Conservation (phyloP, 2,329 filamentous ascomycete genomes). For the Colletotrichum brevisporum region DNA sequence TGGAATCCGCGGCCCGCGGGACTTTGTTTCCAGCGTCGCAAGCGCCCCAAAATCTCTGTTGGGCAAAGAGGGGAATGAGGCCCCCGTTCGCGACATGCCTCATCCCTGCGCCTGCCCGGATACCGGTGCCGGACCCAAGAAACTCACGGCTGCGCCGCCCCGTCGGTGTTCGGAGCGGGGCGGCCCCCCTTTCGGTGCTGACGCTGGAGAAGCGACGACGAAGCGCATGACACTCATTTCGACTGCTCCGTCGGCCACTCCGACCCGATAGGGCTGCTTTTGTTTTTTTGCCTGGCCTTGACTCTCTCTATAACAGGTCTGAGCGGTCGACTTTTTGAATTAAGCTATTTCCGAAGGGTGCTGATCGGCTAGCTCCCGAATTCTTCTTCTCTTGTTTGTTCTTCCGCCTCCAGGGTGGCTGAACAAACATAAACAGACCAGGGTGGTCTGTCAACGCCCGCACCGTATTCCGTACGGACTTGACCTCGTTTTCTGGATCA, state of each 20-base stretch:
- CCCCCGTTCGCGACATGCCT: constrained; percentile 4
- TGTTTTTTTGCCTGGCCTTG: not conserved
- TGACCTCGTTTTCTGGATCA: too few species aligned
- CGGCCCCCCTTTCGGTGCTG: constrained; percentile 13
- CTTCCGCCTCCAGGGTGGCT: too few species aligned
- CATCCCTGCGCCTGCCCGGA: constrained; percentile 28
- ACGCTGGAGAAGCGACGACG: too few species aligned
- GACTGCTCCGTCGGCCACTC: constrained; percentile 20
- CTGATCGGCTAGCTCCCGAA: too few species aligned
- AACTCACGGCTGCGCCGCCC: constrained; percentile 14
- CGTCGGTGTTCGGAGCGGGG: constrained; percentile 31
- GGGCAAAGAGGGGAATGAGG: not conserved
- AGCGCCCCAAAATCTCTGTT: constrained; percentile 1
- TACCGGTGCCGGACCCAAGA: constrained; percentile 28
- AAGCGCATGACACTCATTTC: constrained; percentile 35
- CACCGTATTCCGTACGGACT: too few species aligned
- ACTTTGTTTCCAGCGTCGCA: constrained; percentile 1
- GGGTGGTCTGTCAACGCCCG: too few species aligned
- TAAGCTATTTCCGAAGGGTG: too few species aligned
- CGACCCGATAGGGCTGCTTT: constrained; percentile 11
- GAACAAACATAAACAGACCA: too few species aligned
- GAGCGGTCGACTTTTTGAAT: not conserved
- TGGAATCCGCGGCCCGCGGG: constrained; percentile 30
- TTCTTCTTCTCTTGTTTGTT: too few species aligned
- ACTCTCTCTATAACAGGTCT: too few species aligned